Conservation (phyloP, 2,329 filamentous ascomycete species). For the Emericellopsis cladophorae region DNA sequence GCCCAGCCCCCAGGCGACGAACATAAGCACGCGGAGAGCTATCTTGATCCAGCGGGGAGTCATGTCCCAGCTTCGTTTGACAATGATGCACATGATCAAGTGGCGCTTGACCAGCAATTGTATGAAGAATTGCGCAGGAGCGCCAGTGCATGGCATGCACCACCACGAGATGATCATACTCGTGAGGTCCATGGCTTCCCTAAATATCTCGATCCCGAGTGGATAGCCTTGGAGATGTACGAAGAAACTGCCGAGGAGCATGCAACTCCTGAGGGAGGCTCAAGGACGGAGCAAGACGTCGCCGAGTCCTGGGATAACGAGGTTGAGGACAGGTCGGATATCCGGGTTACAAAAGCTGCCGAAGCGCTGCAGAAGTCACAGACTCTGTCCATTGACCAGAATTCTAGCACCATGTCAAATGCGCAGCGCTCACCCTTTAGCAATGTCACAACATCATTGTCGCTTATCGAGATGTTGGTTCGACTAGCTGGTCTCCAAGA, state of each 20-base stretch:
- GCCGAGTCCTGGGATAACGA: neutral
- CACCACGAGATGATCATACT: neutral
- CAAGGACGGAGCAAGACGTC: neutral
- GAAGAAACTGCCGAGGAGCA: constrained; percentile 32
- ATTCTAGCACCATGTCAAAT: neutral
- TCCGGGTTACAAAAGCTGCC: no score
- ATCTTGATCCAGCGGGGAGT: neutral
- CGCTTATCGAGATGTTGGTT: constrained; percentile 78
- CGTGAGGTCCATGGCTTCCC: constrained; percentile 34
- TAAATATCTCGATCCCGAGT: constrained; percentile 70
- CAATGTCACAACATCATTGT: constrained; percentile 44
- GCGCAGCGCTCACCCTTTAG: constrained; percentile 31
- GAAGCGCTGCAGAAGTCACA: no score
- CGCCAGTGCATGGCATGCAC: neutral
- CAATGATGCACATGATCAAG: constrained; percentile 16
- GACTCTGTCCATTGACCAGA: neutral
- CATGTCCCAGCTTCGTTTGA: neutral
- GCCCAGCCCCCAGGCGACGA: neutral
- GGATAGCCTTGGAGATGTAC: constrained; percentile 83
- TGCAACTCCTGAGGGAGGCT: constrained; percentile 13
- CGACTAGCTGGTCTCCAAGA: constrained; percentile 80
- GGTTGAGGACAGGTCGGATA: neutral
- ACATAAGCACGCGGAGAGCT: neutral
- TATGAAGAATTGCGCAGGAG: neutral
- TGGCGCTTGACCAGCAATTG: constrained; percentile 33